Conservation (phyloP, 1,284 basidiomycete species). For the Sporisorium reilianum region DNA sequence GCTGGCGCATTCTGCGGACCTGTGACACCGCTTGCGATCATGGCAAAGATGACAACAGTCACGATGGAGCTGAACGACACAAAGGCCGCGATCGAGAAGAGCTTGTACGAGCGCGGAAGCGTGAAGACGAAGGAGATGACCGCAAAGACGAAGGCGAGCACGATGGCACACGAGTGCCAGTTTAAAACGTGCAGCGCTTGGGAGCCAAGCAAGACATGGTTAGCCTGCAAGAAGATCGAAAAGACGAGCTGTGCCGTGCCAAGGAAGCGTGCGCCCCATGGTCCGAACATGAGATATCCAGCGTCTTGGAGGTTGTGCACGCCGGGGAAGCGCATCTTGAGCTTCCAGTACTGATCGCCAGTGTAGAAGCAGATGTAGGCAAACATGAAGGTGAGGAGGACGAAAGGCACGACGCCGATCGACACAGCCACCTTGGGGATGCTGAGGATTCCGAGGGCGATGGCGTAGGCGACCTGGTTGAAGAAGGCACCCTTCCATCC, state of each 20-base stretch:
- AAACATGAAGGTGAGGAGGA: conserved; percentile 55
- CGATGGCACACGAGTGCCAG: conserved; percentile 57
- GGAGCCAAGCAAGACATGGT: conserved; percentile 60
- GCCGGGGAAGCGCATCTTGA: conserved; percentile 60
- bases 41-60: conserved; percentile 57
- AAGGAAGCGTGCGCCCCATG: conserved; percentile 43
- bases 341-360: conserved; percentile 54
- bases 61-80: conserved; percentile 63
- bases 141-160: conserved; percentile 52
- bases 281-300: conserved; percentile 61
- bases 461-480: conserved; percentile 60
- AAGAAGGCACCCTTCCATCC: conserved; percentile 61
- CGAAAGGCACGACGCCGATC: conserved; percentile 58
- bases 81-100: conserved; percentile 55
- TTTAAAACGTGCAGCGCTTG: conserved; percentile 57
- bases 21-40: conserved; percentile 60
- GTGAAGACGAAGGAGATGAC: conserved; percentile 61
- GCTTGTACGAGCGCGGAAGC: conserved; percentile 59
- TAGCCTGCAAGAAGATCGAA: conserved; percentile 58
- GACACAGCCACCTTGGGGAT: conserved; percentile 59
- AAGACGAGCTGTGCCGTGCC: conserved; percentile 51
- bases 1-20: conserved; percentile 50
- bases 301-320: conserved; percentile 61
- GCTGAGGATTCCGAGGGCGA: conserved; percentile 60
- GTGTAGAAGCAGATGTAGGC: conserved; percentile 53